Percentiles rank a stretch among this genome's conserved stretches.
Conservation (phyloP, 495 filamentous ascomycete genomes). For the Hypoxylon trugodes region DNA sequence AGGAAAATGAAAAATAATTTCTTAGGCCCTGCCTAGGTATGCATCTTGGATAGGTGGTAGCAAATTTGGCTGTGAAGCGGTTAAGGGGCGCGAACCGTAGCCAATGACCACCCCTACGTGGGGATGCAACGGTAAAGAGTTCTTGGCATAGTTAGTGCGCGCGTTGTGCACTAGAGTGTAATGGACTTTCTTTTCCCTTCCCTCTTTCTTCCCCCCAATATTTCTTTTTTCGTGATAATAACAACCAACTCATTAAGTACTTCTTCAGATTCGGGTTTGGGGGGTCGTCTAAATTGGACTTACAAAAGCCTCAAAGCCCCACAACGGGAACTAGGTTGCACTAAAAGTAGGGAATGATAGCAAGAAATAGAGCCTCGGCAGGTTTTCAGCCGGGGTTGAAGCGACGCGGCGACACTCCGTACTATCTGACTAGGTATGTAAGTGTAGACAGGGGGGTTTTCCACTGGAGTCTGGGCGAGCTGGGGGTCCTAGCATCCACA, state of each 20-base stretch:
- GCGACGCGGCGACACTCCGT: slow-evolving; percentile 24
- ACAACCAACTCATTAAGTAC: slow-evolving; percentile 9
- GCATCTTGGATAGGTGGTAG: slow-evolving; percentile 28
- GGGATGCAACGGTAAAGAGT: slow-evolving; percentile 20
- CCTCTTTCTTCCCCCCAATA: too few species aligned
- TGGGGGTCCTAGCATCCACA: slow-evolving; percentile 22
- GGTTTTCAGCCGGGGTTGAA: slow-evolving; percentile 32
- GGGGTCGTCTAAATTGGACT: slow-evolving; percentile 40
- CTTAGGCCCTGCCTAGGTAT: too few species aligned
- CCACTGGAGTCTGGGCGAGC: slow-evolving; percentile 19
- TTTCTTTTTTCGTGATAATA: slow-evolving; percentile 11
- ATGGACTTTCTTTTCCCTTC: slow-evolving; percentile 14
- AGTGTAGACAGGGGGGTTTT: too few species aligned
- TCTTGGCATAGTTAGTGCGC: slow-evolving; percentile 13
- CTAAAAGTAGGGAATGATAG: slow-evolving; percentile 37
- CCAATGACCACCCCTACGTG: slow-evolving; percentile 15
- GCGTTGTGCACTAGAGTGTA: too few species aligned
- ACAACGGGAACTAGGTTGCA: slow-evolving; percentile 48
- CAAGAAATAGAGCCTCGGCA: slow-evolving; percentile 26
- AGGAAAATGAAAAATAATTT: slow-evolving; percentile 20
- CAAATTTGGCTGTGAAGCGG: slow-evolving; percentile 16
- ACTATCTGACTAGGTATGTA: slow-evolving; percentile 22
- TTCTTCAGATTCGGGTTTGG: slow-evolving; percentile 21
- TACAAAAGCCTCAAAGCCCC: slow-evolving; percentile 46
- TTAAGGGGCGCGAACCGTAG: not conserved